Evolutionary conservation across 768 basidiomycete genomes (phyloP).

Genomic region (Pulveroboletus sp.): DNA sequence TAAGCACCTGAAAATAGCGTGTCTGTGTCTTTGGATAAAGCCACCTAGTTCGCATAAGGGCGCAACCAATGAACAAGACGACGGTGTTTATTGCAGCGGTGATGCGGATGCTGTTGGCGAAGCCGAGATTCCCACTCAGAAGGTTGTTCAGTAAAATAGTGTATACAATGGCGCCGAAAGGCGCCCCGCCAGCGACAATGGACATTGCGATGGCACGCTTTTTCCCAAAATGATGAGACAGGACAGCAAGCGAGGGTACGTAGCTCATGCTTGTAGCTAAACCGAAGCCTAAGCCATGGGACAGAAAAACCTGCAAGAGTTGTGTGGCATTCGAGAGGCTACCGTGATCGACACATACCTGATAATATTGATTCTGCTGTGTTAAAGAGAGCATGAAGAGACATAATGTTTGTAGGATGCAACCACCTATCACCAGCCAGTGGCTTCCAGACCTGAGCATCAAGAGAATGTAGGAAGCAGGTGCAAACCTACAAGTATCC

Average conservation of each 20-base stretch:
- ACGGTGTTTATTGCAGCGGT: conserved; percentile 41
- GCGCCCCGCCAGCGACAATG: conserved; percentile 37
- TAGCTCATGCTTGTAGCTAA: conserved; percentile 39
- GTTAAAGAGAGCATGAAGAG: conserved; percentile 46
- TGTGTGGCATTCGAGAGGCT: conserved; percentile 22
- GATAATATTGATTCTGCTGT: conserved; percentile 32
- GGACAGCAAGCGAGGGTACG: conserved; percentile 43
- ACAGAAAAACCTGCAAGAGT: conserved; percentile 35
- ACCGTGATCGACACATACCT: conserved; percentile 28
- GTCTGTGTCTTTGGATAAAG: conserved; percentile 18
- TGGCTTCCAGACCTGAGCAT: conserved; percentile 27
- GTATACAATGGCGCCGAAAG: conserved; percentile 22
- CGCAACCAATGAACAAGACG: conserved; percentile 33
- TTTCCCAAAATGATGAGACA: conserved; percentile 44
- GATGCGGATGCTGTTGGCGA: conserved; percentile 43
- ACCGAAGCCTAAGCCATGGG: conserved; percentile 41
- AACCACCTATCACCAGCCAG: conserved; percentile 43
- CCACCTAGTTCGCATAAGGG: conserved; percentile 39
- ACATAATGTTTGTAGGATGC: conserved; percentile 40
- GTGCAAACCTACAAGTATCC: conserved; percentile 44
- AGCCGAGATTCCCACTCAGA: conserved; percentile 25
- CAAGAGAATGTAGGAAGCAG: background rate
- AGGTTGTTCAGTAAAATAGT: conserved; percentile 30
- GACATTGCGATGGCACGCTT: conserved; percentile 42
- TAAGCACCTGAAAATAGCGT: conserved; percentile 18